phyloP scores from a whole-genome alignment of 139 green algal species.

The Auxenochlorella protothecoides region DNA sequence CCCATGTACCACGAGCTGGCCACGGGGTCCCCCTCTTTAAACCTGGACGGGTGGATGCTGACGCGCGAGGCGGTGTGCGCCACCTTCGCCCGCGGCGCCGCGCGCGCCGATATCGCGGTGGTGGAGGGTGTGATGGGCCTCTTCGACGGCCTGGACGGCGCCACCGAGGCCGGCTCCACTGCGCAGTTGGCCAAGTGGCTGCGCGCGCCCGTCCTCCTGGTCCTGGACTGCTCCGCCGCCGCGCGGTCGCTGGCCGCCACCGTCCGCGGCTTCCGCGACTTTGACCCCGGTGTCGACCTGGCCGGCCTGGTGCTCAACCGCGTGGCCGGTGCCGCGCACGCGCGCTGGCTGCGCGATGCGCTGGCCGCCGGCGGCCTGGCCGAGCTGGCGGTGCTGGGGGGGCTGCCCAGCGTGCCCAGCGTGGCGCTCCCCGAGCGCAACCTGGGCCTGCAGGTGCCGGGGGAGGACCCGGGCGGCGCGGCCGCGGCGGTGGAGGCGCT shows the following conservation, averaged over 20 bases:
- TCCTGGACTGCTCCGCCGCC: slow-evolving; percentile 58
- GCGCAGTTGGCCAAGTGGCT: slow-evolving; percentile 69
- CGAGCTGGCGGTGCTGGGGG: slow-evolving; percentile 49
- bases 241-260: slow-evolving; percentile 24
- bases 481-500: slow-evolving; percentile 15
- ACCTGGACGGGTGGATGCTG: slow-evolving; percentile 80
- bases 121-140: slow-evolving; percentile 76
- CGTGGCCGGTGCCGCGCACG: slow-evolving; percentile 36
- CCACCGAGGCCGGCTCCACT: slow-evolving; percentile 59
- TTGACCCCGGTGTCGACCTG: slow-evolving; percentile 53
- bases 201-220: slow-evolving; percentile 66
- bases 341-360: slow-evolving; percentile 45
- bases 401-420: slow-evolving; percentile 41
- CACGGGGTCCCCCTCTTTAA: slow-evolving; percentile 57
- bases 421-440: slow-evolving; percentile 36
- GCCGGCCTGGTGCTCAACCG: slow-evolving; percentile 78
- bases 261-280: slow-evolving; percentile 28
- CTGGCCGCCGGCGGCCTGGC: slow-evolving; percentile 29
- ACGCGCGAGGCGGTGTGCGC: slow-evolving; percentile 34
- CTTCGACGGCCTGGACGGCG: slow-evolving; percentile 60
- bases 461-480: slow-evolving; percentile 8
- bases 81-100: slow-evolving; percentile 26
- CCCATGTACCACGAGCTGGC: slow-evolving; percentile 54
- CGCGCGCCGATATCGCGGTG: slow-evolving; percentile 58
- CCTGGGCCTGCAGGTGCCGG: slow-evolving; percentile 45